Conservation (phyloP, 2,329 filamentous ascomycete species). For the Diaporthe batatas region DNA sequence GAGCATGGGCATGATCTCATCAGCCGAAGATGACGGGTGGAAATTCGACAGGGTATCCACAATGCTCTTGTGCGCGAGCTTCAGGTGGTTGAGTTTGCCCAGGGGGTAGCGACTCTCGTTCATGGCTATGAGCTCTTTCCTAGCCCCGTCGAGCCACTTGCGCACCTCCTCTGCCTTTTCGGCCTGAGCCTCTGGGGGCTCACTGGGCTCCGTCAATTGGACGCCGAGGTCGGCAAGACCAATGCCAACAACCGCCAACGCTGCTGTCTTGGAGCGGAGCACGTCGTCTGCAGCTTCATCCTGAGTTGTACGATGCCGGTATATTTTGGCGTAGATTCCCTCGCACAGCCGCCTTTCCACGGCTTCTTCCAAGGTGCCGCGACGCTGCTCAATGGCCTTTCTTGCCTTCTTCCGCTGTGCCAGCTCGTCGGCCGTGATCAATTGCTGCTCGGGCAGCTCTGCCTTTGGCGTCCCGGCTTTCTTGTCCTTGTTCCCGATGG, state of each 20-base stretch:
- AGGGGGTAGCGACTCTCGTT: slow-evolving; percentile 88
- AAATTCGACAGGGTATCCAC: slow-evolving; percentile 84
- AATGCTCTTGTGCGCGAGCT: slow-evolving; percentile 91
- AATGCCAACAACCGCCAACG: slow-evolving; percentile 91
- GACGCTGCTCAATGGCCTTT: slow-evolving; percentile 82
- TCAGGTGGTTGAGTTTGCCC: slow-evolving; percentile 90
- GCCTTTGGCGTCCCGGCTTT: slow-evolving; percentile 55
- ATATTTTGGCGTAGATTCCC: slow-evolving; percentile 88
- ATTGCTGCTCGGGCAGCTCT: slow-evolving; percentile 75
- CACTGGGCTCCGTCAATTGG: slow-evolving; percentile 72
- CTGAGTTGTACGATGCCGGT: slow-evolving; percentile 89
- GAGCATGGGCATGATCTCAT: slow-evolving; percentile 96
- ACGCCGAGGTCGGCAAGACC: slow-evolving; percentile 87
- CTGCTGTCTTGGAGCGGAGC: slow-evolving; percentile 91
- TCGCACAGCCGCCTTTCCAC: slow-evolving; percentile 90
- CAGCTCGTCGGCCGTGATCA: slow-evolving; percentile 91
- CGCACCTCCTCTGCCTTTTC: slow-evolving; percentile 77
- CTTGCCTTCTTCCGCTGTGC: slow-evolving; percentile 83
- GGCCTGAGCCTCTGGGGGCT: slow-evolving; percentile 68
- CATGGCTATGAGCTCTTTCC: slow-evolving; percentile 82
- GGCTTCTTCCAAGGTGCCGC: slow-evolving; percentile 84
- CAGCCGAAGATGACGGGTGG: slow-evolving; percentile 86
- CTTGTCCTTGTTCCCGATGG: slow-evolving; percentile 67
- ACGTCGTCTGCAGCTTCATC: slow-evolving; percentile 97
- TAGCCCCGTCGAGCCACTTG: slow-evolving; percentile 78